phyloP scores from a whole-genome alignment of 805 yeast genomes.

The Sungouiella thailandica region DNA sequence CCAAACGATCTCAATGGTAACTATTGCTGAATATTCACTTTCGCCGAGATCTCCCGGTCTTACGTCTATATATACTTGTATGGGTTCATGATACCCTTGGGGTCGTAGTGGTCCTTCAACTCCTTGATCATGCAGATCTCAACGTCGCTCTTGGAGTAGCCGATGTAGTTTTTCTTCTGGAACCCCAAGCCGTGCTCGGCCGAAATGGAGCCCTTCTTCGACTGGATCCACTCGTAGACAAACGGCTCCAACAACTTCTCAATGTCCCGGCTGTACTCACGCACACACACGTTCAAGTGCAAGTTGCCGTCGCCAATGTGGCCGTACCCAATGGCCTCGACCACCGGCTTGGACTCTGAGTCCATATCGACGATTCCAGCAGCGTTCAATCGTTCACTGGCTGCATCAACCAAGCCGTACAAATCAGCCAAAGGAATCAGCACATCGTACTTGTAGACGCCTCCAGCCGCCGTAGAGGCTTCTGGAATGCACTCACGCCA shows the following conservation, averaged over 20 bases:
- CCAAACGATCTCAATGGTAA: too few relatives aligned
- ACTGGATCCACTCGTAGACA: slow-evolving; percentile 84
- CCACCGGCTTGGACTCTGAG: slow-evolving; percentile 69
- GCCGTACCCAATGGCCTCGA: slow-evolving; percentile 93
- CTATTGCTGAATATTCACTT: too few relatives aligned
- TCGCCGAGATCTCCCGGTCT: too few relatives aligned
- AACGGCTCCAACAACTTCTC: slow-evolving; percentile 87
- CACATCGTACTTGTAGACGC: slow-evolving; percentile 96
- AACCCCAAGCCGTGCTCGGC: slow-evolving; percentile 98
- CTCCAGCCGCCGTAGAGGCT: slow-evolving; percentile 79
- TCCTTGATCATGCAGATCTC: slow-evolving; percentile 74
- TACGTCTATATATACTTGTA: slow-evolving; percentile 82
- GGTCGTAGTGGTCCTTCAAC: slow-evolving; percentile 80
- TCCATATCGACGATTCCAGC: slow-evolving; percentile 55
- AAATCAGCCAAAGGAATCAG: slow-evolving; percentile 80
- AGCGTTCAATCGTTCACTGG: slow-evolving; percentile 53
- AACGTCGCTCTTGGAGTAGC: slow-evolving; percentile 70
- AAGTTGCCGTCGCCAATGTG: slow-evolving; percentile 97
- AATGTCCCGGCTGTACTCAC: slow-evolving; percentile 73
- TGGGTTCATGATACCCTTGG: slow-evolving; percentile 89
- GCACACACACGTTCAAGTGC: slow-evolving; percentile 88
- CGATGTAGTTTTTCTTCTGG: slow-evolving; percentile 88
- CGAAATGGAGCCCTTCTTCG: slow-evolving; percentile 77
- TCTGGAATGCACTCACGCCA: slow-evolving; percentile 97
- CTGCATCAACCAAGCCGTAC: slow-evolving; percentile 78